Evolutionary conservation across 805 yeast species (phyloP), one percentile per base, ranked within the genome.

Genomic region (Maudiozyma turicensis): DNA sequence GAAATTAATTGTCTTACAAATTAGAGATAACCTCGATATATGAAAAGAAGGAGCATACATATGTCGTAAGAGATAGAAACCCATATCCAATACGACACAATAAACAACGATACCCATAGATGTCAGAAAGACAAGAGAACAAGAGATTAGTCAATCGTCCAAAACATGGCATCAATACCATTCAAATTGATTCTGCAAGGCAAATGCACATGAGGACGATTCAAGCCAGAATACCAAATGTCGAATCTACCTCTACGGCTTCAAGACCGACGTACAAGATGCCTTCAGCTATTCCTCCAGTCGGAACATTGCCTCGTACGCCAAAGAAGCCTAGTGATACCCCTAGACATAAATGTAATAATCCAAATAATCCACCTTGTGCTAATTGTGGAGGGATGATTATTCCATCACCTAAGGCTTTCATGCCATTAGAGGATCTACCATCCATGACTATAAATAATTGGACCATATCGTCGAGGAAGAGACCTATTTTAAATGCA

Each of bases 401-500:
- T 8, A 82, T 84, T n/a, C 93, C 95, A 0, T 74, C 87, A 0
- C 95, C 93, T 2, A 73, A 72, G 29, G 80, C 91, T 1, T 68
- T 79, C 6, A 68, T 74, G 49, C 95, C 93, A 0, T 56, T 81
- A 10, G 71, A 70, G 39, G 87, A 84, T 57, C 66, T 72, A 28
- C 93, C 93, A 0, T 78, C 86, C n/a, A 84, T 85, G 8, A 66
- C 81, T 2, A 73, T 85, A 3, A 43, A 76, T 46, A 78, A 81
- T 38, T 91, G 97, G 97, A 77, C 80, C 48, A 76, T 93, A 8
- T 76, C 73, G 55, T 81, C 95, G 0, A 69, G 72, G 32, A 80
- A 88, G 63, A 77, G 77, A 46, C 95, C 98, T 1, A 91, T 91
- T 43, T 68, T 88, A 52, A 83, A 77, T 54, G 73, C 89, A 1